phyloP scores from a whole-genome alignment of 2,329 filamentous ascomycete genomes.

The Aschersonia sp. region DNA sequence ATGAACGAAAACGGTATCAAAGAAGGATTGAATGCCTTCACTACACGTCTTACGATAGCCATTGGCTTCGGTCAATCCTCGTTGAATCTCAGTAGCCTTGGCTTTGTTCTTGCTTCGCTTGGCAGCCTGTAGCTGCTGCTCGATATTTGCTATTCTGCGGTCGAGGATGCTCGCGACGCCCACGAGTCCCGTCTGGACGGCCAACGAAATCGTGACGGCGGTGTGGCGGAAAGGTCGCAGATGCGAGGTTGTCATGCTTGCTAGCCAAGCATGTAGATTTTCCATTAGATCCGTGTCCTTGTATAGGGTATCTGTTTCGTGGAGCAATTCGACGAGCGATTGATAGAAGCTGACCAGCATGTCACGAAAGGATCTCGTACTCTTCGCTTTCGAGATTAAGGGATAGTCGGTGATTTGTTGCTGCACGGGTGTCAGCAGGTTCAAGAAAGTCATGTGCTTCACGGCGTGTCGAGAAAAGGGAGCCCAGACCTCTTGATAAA shows the following conservation, averaged over 20 bases:
- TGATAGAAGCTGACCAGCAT: slow-evolving; percentile 67
- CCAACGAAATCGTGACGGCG: slow-evolving; percentile 68
- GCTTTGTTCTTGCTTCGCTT: slow-evolving; percentile 62
- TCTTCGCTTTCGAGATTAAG: slow-evolving; percentile 68
- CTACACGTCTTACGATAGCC: slow-evolving; percentile 56
- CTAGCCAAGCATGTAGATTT: slow-evolving; percentile 80
- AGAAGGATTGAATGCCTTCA: slow-evolving; percentile 65
- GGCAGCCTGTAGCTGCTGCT: slow-evolving; percentile 67
- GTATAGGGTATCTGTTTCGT: slow-evolving; percentile 72
- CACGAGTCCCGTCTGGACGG: slow-evolving; percentile 67
- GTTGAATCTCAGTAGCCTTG: slow-evolving; percentile 58
- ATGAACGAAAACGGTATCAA: slow-evolving; percentile 87
- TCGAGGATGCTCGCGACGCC: slow-evolving; percentile 57
- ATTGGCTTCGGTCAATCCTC: slow-evolving; percentile 55
- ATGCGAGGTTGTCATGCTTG: slow-evolving; percentile 75
- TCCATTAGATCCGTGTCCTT: slow-evolving; percentile 65
- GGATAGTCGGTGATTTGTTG: slow-evolving; percentile 83
- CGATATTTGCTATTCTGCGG: slow-evolving; percentile 57
- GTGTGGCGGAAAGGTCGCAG: slow-evolving; percentile 90
- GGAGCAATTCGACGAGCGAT: slow-evolving; percentile 60
- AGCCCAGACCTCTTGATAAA: slow-evolving; percentile 58
- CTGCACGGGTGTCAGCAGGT: slow-evolving; percentile 21
- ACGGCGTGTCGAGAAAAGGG: neutral
- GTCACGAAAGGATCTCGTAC: slow-evolving; percentile 62
- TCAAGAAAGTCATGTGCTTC: neutral